These are phyloP conservation scores for Nicotiana noctiflora DNA, from an alignment of 257 asterid genomes.

Conservation along the genomic window DNA sequence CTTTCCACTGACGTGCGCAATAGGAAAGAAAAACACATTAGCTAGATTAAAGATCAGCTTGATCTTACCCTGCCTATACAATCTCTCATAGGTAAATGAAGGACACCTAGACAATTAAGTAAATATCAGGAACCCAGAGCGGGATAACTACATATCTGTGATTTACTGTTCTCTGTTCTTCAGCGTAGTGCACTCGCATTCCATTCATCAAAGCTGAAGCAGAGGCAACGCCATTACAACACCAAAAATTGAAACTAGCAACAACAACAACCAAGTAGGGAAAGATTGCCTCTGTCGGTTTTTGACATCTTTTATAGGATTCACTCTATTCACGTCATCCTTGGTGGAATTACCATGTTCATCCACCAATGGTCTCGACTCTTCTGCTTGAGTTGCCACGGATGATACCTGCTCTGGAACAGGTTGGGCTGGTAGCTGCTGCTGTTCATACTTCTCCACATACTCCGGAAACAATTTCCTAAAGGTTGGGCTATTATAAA, in stretches of 20 bases:
- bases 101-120: neutral
- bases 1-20: neutral
- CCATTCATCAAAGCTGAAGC: conserved; percentile 51
- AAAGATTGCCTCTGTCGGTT: conserved; percentile 39
- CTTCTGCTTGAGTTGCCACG: conserved; percentile 24
- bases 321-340: conserved; percentile 31
- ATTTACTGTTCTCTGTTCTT: neutral
- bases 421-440: conserved; percentile 43
- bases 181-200: neutral
- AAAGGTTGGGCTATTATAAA: conserved; percentile 53
- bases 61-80: conserved; percentile 2
- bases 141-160: neutral
- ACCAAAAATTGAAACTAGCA: conserved; percentile 63
- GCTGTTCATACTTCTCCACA: conserved; percentile 70
- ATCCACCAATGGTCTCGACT: conserved; percentile 28
- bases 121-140: neutral
- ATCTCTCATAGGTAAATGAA: neutral
- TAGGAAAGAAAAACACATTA: neutral
- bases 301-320: conserved; percentile 37
- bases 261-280: conserved; percentile 66
- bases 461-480: conserved; percentile 81
- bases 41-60: neutral
- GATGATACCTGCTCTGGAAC: conserved; percentile 35
- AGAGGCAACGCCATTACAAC: conserved; percentile 89
- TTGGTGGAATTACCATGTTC: conserved; percentile 30